Percentiles rank a stretch among this genome's conserved stretches.
phyloP scores from a whole-genome alignment of 164 flowering plant species.

The Saururus chinensis region DNA sequence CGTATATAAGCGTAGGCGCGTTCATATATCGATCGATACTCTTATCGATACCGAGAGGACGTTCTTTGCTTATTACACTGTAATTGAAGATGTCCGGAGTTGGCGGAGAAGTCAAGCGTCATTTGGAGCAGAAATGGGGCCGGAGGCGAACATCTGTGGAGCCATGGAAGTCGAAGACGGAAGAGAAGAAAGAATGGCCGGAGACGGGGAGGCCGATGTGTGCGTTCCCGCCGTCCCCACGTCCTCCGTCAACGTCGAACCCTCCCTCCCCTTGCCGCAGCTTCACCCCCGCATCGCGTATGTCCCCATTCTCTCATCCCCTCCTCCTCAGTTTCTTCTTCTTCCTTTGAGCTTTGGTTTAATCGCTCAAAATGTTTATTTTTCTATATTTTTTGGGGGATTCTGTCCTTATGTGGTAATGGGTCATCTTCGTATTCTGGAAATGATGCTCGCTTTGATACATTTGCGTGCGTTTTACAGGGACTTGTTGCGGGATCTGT shows the following conservation, averaged over 20 bases:
- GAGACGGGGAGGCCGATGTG: not conserved
- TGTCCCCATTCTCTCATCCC: slow-evolving; percentile 13
- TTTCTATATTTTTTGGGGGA: not conserved
- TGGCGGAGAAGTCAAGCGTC: too few species aligned
- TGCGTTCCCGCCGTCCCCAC: slow-evolving; percentile 20
- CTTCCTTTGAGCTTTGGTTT: not conserved
- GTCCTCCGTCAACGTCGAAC: slow-evolving; percentile 47
- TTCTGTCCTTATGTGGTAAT: not conserved
- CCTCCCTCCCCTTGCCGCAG: slow-evolving; percentile 43
- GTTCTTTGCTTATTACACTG: too few species aligned
- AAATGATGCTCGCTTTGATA: not conserved
- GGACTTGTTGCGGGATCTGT: slow-evolving; percentile 68
- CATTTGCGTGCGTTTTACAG: slow-evolving; percentile 22
- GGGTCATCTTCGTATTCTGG: not conserved
- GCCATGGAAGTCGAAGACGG: slow-evolving; percentile 39
- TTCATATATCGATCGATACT: too few species aligned
- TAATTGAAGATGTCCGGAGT: too few species aligned
- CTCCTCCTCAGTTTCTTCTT: not conserved
- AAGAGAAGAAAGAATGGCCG: not conserved
- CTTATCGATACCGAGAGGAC: too few species aligned
- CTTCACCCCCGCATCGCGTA: slow-evolving; percentile 64
- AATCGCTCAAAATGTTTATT: not conserved
- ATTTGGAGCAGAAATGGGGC: slow-evolving; percentile 27
- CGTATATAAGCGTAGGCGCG: too few species aligned
- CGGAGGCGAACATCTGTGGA: slow-evolving; percentile 32